phyloP scores from a whole-genome alignment of 2,329 filamentous ascomycete genomes.

The Penicillium sp. region DNA sequence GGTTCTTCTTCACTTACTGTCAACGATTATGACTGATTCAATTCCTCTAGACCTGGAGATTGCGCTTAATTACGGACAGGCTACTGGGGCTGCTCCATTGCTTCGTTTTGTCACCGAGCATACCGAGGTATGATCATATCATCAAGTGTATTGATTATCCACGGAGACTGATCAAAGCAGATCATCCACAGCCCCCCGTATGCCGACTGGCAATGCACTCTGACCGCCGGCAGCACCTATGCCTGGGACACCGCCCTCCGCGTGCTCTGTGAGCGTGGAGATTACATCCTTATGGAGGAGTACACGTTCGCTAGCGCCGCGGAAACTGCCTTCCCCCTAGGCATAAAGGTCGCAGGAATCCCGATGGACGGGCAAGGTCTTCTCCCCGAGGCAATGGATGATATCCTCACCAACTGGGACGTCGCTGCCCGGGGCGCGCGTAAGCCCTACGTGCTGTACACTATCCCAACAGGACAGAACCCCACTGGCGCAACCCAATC shows the following conservation, averaged over 20 bases:
- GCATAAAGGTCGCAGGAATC: conserved; percentile 60
- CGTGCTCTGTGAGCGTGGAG: conserved; percentile 73
- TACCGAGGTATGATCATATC: conserved; percentile 61
- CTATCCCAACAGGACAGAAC: conserved; percentile 80
- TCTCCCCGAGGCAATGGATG: conserved; percentile 60
- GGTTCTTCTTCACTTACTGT: conserved; percentile 8
- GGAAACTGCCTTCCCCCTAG: conserved; percentile 64
- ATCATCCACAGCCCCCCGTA: conserved; percentile 85
- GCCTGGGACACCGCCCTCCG: conserved; percentile 80
- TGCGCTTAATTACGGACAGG: conserved; percentile 90
- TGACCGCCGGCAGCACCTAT: conserved; percentile 83
- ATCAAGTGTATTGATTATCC: not conserved
- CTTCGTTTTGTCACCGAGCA: conserved; percentile 91
- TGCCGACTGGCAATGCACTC: conserved; percentile 79
- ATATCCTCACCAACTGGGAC: conserved; percentile 66
- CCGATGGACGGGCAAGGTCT: conserved; percentile 67
- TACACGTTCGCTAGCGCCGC: conserved; percentile 83
- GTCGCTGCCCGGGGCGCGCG: conserved; percentile 53
- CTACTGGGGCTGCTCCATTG: conserved; percentile 80
- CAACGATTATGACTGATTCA: conserved; percentile 8
- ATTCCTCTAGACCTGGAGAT: conserved; percentile 70
- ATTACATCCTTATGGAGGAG: conserved; percentile 81
- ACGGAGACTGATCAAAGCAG: conserved; percentile 27
- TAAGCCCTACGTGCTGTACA: conserved; percentile 69
- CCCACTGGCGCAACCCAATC: conserved; percentile 84